These are phyloP conservation scores for Syncephalastrum contaminatum DNA, from an alignment of 371 early-diverging fungal genomes.

Conservation along the genomic window DNA sequence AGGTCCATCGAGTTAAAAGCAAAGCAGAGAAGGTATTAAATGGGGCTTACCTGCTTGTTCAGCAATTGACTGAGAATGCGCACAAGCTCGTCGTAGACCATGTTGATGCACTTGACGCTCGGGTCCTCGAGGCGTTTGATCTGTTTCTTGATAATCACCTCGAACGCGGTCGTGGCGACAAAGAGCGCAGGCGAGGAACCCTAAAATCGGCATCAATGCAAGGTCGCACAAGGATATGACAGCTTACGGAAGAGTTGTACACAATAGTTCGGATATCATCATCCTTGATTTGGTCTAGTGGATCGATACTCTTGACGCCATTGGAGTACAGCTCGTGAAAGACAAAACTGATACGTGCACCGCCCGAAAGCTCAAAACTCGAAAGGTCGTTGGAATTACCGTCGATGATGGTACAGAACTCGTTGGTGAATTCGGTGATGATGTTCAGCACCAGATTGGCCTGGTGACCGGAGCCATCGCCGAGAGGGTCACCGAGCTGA, in stretches of 20 bases:
- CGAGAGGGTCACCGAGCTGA: slow-evolving; percentile 89
- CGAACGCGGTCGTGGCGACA: slow-evolving; percentile 97
- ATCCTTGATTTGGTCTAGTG: slow-evolving; percentile 98
- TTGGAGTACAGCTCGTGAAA: slow-evolving; percentile 95
- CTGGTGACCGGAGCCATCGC: slow-evolving; percentile 47
- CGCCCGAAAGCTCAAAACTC: slow-evolving; percentile 94
- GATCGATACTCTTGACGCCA: slow-evolving; percentile 92
- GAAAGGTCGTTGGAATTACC: slow-evolving; percentile 93
- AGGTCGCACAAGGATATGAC: background rate
- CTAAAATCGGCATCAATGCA: slow-evolving; percentile 12
- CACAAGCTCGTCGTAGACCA: slow-evolving; percentile 96
- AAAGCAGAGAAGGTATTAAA: background rate
- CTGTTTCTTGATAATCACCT: slow-evolving; percentile 96
- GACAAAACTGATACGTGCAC: slow-evolving; percentile 98
- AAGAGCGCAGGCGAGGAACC: slow-evolving; percentile 96
- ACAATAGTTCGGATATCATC: slow-evolving; percentile 96
- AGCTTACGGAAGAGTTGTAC: slow-evolving; percentile 92
- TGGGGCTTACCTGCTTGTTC: slow-evolving; percentile 69
- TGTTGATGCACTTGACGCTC: slow-evolving; percentile 86
- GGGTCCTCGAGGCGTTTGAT: slow-evolving; percentile 97
- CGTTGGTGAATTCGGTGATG: slow-evolving; percentile 96
- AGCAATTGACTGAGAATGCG: slow-evolving; percentile 90
- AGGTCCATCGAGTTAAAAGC: no score
- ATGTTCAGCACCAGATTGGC: slow-evolving; percentile 91
- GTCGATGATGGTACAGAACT: slow-evolving; percentile 92